Evolutionary conservation across 495 filamentous ascomycete genomes (phyloP), one percentile per base, ranked within the genome.

Genomic region (Chaetomium tenue): DNA sequence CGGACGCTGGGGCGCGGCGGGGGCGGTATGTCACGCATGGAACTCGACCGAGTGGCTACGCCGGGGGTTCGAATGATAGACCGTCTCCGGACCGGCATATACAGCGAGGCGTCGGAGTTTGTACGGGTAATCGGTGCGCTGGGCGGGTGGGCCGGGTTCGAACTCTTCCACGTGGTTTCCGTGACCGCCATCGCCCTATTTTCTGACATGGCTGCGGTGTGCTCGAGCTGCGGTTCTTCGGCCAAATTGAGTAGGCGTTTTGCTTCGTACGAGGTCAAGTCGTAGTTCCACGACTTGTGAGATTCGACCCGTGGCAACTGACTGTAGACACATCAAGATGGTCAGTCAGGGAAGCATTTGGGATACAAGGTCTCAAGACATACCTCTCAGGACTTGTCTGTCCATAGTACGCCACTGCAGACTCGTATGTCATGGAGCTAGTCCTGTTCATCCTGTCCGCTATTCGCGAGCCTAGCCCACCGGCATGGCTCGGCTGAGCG

Each of bases 31-130:
- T 67, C 58, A 47, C 63, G 61, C 60, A 60, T 52, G 30, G 66
- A 67, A 54, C 63, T 64, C 46, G 67, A 62, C 64, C 80, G 75
- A 25, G 80, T 83, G 18, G 80, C 80, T 33, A 83, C 68, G 13
- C 80, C 80, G 2, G 80, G 80, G 5, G 74, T 82, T 67, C 73
- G 76, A 26, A 81, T 76, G 7, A 81, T 60, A 23, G 79, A 82
- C 39, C 76, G 76, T 47, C 80, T 71, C 48, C 80, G 74, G 62
- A 80, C 76, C 15, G 80, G 80, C 56, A 78, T 74, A 63, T 82
- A 82, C 18, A 83, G 62, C 22, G 80, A 82, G 39, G 76, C 11
- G 15, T 82, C 79, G 9, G 79, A 81, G 63, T 71, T 76, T 22
- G 71, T 69, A 11, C 75, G 75, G 37, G 65, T 72, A 15, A 81